Percentiles rank a stretch among this genome's conserved stretches.
Evolutionary conservation across 139 green algal genomes (phyloP).

Genomic region (Chlorella sp.): DNA sequence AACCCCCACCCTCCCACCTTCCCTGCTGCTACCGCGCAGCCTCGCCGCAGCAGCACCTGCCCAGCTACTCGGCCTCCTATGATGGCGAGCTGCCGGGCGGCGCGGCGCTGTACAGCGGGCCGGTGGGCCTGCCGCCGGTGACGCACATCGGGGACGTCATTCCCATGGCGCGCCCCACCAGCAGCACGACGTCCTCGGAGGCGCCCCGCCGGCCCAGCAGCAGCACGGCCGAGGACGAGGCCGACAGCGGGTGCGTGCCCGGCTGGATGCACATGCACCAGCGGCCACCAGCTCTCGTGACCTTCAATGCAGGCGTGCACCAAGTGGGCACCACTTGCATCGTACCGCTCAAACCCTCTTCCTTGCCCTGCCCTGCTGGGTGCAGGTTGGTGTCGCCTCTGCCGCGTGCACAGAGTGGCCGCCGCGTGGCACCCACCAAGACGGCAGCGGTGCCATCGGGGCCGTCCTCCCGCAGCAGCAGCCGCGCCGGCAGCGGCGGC

Average conservation of each 20-base stretch:
- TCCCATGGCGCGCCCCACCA: constrained; percentile 5
- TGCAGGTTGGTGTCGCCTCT: constrained; percentile 20
- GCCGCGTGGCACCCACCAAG: background rate
- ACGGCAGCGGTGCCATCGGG: background rate
- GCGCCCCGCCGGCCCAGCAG: background rate
- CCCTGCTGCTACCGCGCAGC: background rate
- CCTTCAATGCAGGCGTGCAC: too few species aligned
- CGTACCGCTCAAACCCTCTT: too few species aligned
- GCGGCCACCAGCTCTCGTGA: too few species aligned
- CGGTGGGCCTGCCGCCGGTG: too few species aligned
- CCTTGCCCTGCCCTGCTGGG: background rate
- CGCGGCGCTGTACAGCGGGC: background rate
- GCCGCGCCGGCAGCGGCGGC: background rate
- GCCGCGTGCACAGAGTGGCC: background rate
- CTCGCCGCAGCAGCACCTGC: background rate
- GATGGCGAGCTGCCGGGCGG: background rate
- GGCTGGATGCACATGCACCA: too few species aligned
- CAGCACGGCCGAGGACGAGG: background rate
- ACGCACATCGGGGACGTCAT: constrained; percentile 35
- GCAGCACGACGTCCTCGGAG: constrained; percentile 11
- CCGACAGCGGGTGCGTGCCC: background rate
- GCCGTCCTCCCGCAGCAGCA: background rate
- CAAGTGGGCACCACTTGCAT: too few species aligned
- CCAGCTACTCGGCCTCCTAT: constrained; percentile 23
- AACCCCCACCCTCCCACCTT: background rate